Evolutionary conservation across 768 basidiomycete genomes (phyloP).

Genomic region (Agrocybe praecox): DNA sequence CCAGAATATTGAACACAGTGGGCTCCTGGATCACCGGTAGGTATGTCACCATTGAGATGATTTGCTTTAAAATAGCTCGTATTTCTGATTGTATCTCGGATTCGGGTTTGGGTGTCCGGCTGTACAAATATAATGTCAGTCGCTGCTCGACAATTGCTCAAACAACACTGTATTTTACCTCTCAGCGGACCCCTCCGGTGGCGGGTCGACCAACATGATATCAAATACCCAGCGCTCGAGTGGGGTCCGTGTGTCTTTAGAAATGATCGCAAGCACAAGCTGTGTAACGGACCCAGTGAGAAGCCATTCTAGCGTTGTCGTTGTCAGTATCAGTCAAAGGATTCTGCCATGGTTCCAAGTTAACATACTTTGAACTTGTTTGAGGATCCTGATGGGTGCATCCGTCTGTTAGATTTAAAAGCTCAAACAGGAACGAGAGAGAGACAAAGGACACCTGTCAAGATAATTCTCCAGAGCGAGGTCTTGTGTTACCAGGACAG

Average conservation of each 20-base stretch:
- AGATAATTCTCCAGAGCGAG: slow-evolving; percentile 92
- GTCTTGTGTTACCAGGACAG: slow-evolving; percentile 93
- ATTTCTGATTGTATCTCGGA: slow-evolving; percentile 97
- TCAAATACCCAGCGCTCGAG: slow-evolving; percentile 99
- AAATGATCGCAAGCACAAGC: slow-evolving; percentile 93
- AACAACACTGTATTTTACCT: slow-evolving; percentile 16
- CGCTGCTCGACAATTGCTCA: slow-evolving; percentile 1
- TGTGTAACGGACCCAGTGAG: slow-evolving; percentile 91
- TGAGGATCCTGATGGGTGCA: slow-evolving; percentile 65
- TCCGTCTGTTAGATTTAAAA: not conserved
- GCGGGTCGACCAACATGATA: slow-evolving; percentile 77
- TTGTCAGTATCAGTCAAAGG: not conserved
- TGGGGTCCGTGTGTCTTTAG: slow-evolving; percentile 88
- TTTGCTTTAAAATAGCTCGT: slow-evolving; percentile 96
- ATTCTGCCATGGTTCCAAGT: not conserved
- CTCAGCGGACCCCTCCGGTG: slow-evolving; percentile 51
- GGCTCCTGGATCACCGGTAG: slow-evolving; percentile 94
- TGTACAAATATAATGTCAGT: slow-evolving; percentile 24
- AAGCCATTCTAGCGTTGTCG: slow-evolving; percentile 76
- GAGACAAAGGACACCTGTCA: slow-evolving; percentile 65
- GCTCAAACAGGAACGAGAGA: not conserved
- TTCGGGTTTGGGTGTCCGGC: slow-evolving; percentile 68
- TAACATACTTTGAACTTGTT: slow-evolving; percentile 86
- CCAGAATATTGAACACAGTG: slow-evolving; percentile 96
- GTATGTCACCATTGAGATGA: slow-evolving; percentile 96